Evolutionary conservation across 345 rosid genomes (phyloP), one percentile per base, ranked within the genome.

Genomic region (Citrus sp.): DNA sequence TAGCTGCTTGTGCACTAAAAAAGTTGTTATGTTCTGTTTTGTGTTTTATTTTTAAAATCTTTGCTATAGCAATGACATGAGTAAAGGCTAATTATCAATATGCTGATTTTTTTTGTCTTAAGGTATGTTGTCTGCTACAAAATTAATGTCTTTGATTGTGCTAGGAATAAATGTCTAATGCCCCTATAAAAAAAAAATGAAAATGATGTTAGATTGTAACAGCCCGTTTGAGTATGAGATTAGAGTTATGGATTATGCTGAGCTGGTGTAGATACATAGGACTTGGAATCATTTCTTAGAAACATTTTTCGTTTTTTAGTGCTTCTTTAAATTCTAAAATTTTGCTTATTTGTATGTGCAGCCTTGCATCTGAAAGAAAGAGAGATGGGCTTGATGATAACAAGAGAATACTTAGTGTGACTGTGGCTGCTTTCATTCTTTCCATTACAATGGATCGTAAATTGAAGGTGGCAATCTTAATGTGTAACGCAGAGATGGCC

Each of bases 351-450:
- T 76, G 55, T 65, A 60, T 35, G 1, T 85, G 90, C 86, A 89
- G 97, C 75, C 81, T 70, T 83, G 70, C 64, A 79, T 63, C 89
- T 86, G 87, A 88, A 79, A 80, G 70, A 74, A 87, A 85, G 67
- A 81, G 60, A 68, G 85, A 81, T 79, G 87, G 77, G 81, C 83
- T 73, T 82, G 90, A 88, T 80, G 87, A 84, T 70, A 80, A 73
- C 82, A 90, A 89, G 79, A 83, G 84, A 40, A 59, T 92, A 72
- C 83, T 84, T 49, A 79, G 77, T 80, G 86, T 86, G 75, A 80
- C 89, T 78, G 87, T 91, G 74, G 97, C 91, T 85, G 93, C 97
- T 70, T 92, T 93, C 80, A 85, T 84, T 77, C 86, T 96, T 79
- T 90, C 97, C 56, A 70, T 90, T 79, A 82, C 80, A 70, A 86